These are phyloP conservation scores for Curvularia sp. DNA, from an alignment of 2,329 filamentous ascomycete genomes.

Conservation along the genomic window DNA sequence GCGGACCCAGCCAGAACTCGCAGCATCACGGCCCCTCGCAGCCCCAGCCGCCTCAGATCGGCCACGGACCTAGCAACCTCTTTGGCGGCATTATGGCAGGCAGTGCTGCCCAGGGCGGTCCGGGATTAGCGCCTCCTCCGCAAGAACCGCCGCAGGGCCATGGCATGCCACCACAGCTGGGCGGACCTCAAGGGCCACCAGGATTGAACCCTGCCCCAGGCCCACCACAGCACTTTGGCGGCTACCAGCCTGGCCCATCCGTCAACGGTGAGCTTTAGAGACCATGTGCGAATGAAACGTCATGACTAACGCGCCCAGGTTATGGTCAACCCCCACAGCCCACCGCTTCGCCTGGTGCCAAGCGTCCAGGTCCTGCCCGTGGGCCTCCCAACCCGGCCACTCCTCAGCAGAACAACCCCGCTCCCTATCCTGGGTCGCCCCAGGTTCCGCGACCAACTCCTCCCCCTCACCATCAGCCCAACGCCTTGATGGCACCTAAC, in stretches of 20 bases:
- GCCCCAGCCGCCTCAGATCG: constrained; percentile 83
- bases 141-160: constrained; percentile 67
- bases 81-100: constrained; percentile 97
- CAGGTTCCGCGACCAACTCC: constrained; percentile 81
- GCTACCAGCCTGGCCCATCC: constrained; percentile 68
- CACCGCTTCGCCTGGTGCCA: constrained; percentile 84
- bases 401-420: constrained; percentile 87
- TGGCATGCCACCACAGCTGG: constrained; percentile 65
- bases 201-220: constrained; percentile 64
- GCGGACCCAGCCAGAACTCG: constrained; percentile 71
- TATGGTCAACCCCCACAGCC: constrained; percentile 86
- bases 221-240: constrained; percentile 74
- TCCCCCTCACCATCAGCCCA: constrained; percentile 56
- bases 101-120: constrained; percentile 79
- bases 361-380: constrained; percentile 71
- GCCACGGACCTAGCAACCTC: constrained; percentile 85
- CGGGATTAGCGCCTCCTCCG: constrained; percentile 76
- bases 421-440: constrained; percentile 88
- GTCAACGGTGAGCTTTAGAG: constrained; percentile 63
- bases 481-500: constrained; percentile 39
- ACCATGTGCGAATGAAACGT: constrained; percentile 14
- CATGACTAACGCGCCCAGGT: constrained; percentile 55
- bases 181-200: constrained; percentile 78
- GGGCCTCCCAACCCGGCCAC: constrained; percentile 74
- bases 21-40: constrained; percentile 81